phyloP scores from a whole-genome alignment of 2,329 filamentous ascomycete species.

The Ophiocordyceps australis region DNA sequence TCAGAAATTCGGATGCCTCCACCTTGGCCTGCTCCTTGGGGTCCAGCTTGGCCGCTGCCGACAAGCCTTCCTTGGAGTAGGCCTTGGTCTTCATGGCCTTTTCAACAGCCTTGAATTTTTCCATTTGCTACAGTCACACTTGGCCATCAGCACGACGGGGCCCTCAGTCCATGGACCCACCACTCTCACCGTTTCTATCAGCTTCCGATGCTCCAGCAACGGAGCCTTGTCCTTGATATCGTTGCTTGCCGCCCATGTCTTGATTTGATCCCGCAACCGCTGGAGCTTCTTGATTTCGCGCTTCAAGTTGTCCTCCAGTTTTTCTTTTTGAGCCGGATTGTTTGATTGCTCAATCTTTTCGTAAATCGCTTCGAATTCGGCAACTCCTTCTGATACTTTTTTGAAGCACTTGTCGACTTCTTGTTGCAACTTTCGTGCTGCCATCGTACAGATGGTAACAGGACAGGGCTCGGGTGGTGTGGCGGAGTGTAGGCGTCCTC shows the following conservation, averaged over 20 bases:
- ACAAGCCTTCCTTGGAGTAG: slow-evolving; percentile 94
- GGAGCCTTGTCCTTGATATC: slow-evolving; percentile 99
- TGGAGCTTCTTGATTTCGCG: slow-evolving; percentile 99
- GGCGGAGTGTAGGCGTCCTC: too few relatives aligned
- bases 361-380: slow-evolving; percentile 85
- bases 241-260: slow-evolving; percentile 96
- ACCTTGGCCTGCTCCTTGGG: slow-evolving; percentile 94
- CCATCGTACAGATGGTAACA: slow-evolving; percentile 50
- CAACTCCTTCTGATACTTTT: slow-evolving; percentile 84
- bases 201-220: slow-evolving; percentile 78
- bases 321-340: slow-evolving; percentile 93
- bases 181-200: slow-evolving; percentile 84
- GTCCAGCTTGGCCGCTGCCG: slow-evolving; percentile 80
- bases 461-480: too few relatives aligned
- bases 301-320: slow-evolving; percentile 94
- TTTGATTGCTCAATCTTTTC: slow-evolving; percentile 91
- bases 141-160: slow-evolving; percentile 1
- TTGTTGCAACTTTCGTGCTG: slow-evolving; percentile 87
- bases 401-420: slow-evolving; percentile 99
- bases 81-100: slow-evolving; percentile 99
- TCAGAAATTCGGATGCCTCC: slow-evolving; percentile 74
- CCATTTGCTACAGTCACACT: slow-evolving; percentile 65
- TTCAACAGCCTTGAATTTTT: slow-evolving; percentile 99
- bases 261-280: slow-evolving; percentile 93
- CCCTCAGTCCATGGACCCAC: too few relatives aligned